Evolutionary conservation across 768 basidiomycete genomes (phyloP), one percentile per base, ranked within the genome.

Genomic region (Boletus rex-veris): DNA sequence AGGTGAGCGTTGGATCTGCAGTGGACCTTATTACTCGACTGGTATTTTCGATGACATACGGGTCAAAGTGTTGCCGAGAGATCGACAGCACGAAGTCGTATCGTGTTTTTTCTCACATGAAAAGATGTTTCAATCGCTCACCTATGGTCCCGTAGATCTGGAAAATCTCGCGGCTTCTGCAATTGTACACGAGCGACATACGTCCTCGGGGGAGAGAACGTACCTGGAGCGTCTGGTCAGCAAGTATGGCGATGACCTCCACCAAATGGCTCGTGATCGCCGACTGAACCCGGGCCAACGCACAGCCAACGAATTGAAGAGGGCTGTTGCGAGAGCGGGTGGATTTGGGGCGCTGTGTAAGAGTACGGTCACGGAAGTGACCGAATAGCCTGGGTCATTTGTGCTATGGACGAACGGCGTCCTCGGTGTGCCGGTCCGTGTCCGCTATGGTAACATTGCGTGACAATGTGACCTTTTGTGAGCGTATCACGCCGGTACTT

Each of bases 281-380:
- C 86, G 78, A 70, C 69, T 88, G 54, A 98, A 98, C 68, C 72
- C 80, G 15, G 86, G 85, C 69, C 96, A 98, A 74, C 81, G 86
- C 65, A 97, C 93, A 3, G 79, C 76, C 31, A 94, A 90, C 16
- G 84, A 92, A 73, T 69, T 98, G 64, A 74, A 68, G 62, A 76
- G 83, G 65, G 86, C 82, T 30, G 72, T 90, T 55, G 73, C 68
- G 58, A 82, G 79, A 64, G 82, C 83, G 33, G 80, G 82, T 12
- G 74, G 74, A 18, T 64, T 80, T 52, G 72, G 51, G 40, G 58
- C 48, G 58, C 58, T 77, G 45, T 50, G 54, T 30, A 50, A 30
- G 43, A 18, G 42, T 2, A 48, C 56, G 50, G 54, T 5, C 36
- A 21, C 30, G 2, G 8, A 12, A 18, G 30, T 62, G 24, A 5